Conservation (phyloP, 148 eudicot species). For the Chenopodium formosanum region DNA sequence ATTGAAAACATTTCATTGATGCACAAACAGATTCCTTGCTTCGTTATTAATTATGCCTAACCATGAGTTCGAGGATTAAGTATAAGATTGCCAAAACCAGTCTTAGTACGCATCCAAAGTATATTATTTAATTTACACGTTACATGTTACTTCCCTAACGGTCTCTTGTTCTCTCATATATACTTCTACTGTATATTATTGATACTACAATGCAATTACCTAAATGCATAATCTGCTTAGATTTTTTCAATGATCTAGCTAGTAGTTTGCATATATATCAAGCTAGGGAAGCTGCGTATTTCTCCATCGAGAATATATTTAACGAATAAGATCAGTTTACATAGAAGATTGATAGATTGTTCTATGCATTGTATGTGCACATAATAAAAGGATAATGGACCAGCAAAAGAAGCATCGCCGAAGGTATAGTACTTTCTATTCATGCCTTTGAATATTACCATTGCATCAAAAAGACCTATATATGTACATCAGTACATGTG, state of each 20-base stretch:
- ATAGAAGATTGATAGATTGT: not conserved
- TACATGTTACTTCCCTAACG: not conserved
- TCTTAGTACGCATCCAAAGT: constrained; percentile 8
- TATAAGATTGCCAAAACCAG: constrained; percentile 11
- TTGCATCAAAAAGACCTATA: too few relatives aligned
- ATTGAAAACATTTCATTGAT: too few relatives aligned
- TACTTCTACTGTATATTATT: not conserved
- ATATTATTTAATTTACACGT: constrained; percentile 14
- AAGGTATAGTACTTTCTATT: constrained; percentile 13
- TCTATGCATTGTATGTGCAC: too few relatives aligned
- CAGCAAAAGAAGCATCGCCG: constrained; percentile 15
- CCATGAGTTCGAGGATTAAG: not conserved
- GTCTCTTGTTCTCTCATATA: not conserved
- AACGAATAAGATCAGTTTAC: not conserved
- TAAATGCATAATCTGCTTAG: not conserved
- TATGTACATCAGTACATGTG: too few relatives aligned
- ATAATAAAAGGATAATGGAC: constrained; percentile 15
- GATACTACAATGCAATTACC: not conserved
- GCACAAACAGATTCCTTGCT: constrained; percentile 18
- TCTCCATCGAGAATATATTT: not conserved
- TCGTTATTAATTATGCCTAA: not conserved
- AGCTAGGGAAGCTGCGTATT: not conserved
- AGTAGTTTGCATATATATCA: not conserved
- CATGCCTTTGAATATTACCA: too few relatives aligned
- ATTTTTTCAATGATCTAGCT: not conserved